Evolutionary conservation across 345 rosid genomes (phyloP).

Genomic region (Linum lewisii): DNA sequence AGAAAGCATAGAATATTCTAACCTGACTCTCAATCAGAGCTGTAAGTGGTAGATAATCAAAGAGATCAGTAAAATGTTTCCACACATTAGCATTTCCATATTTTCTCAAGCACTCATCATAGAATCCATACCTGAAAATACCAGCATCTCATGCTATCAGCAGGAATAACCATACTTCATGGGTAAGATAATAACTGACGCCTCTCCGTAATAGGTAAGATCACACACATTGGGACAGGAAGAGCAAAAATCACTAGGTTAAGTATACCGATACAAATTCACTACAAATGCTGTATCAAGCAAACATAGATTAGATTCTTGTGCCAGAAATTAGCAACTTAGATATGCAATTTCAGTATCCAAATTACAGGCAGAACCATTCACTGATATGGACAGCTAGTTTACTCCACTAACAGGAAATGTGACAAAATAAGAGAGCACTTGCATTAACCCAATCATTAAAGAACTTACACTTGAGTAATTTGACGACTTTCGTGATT

Average conservation of each 20-base stretch:
- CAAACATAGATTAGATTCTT: neutral
- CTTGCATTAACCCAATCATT: neutral
- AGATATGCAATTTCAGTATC: neutral
- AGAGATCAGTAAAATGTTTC: slow-evolving; percentile 30
- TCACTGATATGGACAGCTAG: neutral
- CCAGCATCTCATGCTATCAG: neutral
- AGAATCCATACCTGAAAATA: slow-evolving; percentile 26
- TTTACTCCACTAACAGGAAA: neutral
- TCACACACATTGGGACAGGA: neutral
- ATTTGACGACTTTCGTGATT: slow-evolving; percentile 31
- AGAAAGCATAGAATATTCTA: neutral
- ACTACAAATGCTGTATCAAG: neutral
- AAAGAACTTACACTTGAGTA: slow-evolving; percentile 27
- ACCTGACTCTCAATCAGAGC: slow-evolving; percentile 30
- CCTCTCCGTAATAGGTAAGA: neutral
- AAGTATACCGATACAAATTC: neutral
- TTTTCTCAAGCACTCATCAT: slow-evolving; percentile 29
- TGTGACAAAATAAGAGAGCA: neutral
- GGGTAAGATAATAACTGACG: neutral
- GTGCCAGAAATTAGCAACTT: neutral
- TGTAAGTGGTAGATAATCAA: slow-evolving; percentile 29
- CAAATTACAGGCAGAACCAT: neutral
- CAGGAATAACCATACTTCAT: neutral
- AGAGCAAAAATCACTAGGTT: neutral
- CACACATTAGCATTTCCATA: slow-evolving; percentile 33